Conservation (phyloP, 2,329 filamentous ascomycete species). For the Colletotrichum falcatum region DNA sequence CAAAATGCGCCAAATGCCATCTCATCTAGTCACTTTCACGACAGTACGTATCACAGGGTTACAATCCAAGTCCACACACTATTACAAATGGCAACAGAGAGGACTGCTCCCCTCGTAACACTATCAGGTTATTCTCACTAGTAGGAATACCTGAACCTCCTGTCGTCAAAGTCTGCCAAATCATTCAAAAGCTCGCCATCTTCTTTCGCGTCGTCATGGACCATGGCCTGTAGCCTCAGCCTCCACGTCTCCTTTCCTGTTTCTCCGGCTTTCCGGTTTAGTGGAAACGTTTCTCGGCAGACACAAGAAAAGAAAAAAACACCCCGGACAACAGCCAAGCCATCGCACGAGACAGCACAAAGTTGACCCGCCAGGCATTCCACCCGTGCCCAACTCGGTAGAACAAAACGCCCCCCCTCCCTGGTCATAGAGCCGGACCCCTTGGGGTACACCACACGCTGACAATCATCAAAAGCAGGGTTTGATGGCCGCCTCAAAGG, state of each 20-base stretch:
- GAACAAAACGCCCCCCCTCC: slow-evolving; percentile 40
- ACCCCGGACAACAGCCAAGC: too few relatives aligned
- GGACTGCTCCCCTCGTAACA: background rate
- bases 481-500: slow-evolving; percentile 48
- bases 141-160: slow-evolving; percentile 41
- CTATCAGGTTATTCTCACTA: background rate
- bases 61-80: background rate
- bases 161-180: slow-evolving; percentile 51
- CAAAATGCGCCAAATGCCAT: background rate
- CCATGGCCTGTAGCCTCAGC: slow-evolving; percentile 47
- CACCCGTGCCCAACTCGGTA: slow-evolving; percentile 43
- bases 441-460: too few relatives aligned
- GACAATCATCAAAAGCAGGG: too few relatives aligned
- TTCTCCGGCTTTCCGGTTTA: slow-evolving; percentile 58
- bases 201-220: slow-evolving; percentile 48
- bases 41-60: background rate
- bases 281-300: too few relatives aligned
- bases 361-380: too few relatives aligned
- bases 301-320: too few relatives aligned
- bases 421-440: slow-evolving; percentile 40
- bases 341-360: too few relatives aligned
- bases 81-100: background rate
- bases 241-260: slow-evolving; percentile 52
- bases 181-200: slow-evolving; percentile 47
- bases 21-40: background rate